Percentiles rank a stretch among this genome's conserved stretches.
These are phyloP conservation scores for Pluteus cervinus DNA, from an alignment of 768 basidiomycete species.

Conservation along the genomic window DNA sequence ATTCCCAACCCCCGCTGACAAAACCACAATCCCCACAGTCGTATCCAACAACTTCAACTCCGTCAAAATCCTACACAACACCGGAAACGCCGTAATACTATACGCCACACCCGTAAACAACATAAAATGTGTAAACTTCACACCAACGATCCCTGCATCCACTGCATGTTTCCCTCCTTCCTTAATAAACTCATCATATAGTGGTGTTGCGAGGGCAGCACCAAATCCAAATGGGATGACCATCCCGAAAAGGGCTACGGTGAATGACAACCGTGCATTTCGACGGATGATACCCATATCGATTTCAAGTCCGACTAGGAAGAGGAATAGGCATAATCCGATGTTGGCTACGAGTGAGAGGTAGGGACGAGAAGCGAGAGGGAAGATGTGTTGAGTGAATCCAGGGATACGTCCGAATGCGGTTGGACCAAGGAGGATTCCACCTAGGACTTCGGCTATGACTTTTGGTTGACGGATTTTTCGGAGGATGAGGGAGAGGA, in stretches of 20 bases:
- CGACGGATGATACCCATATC: conserved; percentile 74
- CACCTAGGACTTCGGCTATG: conserved; percentile 80
- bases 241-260: conserved; percentile 82
- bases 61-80: conserved; percentile 81
- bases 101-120: conserved; percentile 92
- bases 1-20: conserved; percentile 89
- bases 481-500: conserved; percentile 64
- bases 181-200: conserved; percentile 75
- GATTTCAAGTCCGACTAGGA: conserved; percentile 91
- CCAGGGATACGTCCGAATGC: conserved; percentile 68
- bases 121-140: conserved; percentile 86
- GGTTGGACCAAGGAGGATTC: conserved; percentile 71
- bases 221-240: conserved; percentile 85
- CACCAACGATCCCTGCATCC: no score
- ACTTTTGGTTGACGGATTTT: conserved; percentile 82
- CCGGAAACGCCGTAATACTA: conserved; percentile 83
- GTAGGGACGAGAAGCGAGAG: conserved; percentile 60
- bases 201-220: conserved; percentile 49
- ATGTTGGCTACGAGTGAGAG: conserved; percentile 86
- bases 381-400: conserved; percentile 85
- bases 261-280: conserved; percentile 59
- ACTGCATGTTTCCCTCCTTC: no score
- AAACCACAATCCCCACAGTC: conserved; percentile 85
- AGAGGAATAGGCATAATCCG: conserved; percentile 83
- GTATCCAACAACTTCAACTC: conserved; percentile 91